Conservation (phyloP, 129 eudicot genomes). For the Logfia minima region DNA sequence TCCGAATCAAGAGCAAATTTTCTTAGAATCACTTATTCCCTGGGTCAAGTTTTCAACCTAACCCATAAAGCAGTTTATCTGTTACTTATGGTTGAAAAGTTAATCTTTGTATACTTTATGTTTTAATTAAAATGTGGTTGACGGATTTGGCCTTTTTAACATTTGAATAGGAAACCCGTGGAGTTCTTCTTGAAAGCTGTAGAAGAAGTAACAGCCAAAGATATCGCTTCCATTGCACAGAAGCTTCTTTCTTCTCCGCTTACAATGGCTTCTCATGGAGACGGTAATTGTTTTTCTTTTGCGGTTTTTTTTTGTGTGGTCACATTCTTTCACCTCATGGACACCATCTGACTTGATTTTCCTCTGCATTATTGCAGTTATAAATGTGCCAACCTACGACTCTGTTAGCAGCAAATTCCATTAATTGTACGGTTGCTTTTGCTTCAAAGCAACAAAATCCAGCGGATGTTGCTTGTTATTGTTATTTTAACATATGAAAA, state of each 20-base stretch:
- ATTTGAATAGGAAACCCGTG: conserved; percentile 67
- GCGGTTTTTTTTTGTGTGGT: neutral
- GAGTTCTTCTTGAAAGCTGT: conserved; percentile 76
- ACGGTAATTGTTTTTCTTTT: conserved; percentile 44
- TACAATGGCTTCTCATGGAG: conserved; percentile 96
- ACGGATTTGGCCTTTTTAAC: neutral
- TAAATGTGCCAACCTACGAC: conserved; percentile 73
- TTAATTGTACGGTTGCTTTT: conserved; percentile 26
- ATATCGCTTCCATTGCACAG: conserved; percentile 56
- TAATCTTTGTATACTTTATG: neutral
- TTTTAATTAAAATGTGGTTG: neutral
- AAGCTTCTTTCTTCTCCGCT: conserved; percentile 84
- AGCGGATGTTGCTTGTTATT: conserved; percentile 20
- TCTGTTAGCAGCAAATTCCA: conserved; percentile 56
- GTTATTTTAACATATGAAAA: conserved; percentile 9
- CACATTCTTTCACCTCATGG: neutral
- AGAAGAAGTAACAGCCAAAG: conserved; percentile 64
- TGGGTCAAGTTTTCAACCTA: neutral
- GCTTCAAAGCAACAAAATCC: conserved; percentile 6
- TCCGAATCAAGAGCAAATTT: neutral
- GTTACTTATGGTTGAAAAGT: no score
- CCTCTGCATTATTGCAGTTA: conserved; percentile 47
- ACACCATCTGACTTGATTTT: neutral
- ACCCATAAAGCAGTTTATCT: neutral
- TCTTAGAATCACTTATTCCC: no score